Evolutionary conservation across 345 rosid species (phyloP).

Genomic region (Populus euphratica): DNA sequence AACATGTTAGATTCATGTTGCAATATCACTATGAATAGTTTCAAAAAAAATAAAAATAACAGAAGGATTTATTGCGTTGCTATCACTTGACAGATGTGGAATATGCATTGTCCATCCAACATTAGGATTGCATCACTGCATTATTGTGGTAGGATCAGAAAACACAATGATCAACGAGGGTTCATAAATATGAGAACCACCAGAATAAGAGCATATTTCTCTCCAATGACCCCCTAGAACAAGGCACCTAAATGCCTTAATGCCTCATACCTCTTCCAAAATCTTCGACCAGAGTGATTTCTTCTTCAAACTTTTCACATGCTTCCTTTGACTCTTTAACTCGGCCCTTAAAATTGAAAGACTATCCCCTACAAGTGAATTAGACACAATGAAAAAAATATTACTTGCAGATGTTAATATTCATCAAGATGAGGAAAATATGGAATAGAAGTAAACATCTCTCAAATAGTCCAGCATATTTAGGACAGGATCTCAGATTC

Average conservation of each 20-base stretch:
- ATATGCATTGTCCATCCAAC: not conserved
- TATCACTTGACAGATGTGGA: not conserved
- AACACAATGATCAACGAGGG: not conserved
- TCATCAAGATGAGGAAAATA: not conserved
- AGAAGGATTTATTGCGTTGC: not conserved
- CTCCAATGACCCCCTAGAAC: not conserved
- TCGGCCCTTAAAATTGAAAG: slow-evolving; percentile 85
- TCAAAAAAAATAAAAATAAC: not conserved
- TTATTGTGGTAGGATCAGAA: not conserved
- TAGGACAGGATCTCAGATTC: not conserved
- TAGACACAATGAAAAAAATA: slow-evolving; percentile 1
- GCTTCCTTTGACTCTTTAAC: slow-evolving; percentile 85
- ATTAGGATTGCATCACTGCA: not conserved
- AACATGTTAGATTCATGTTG: slow-evolving; percentile 2
- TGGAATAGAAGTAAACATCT: not conserved
- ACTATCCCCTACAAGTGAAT: slow-evolving; percentile 61
- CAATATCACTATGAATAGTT: not conserved
- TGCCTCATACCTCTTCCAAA: slow-evolving; percentile 76
- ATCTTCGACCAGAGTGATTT: slow-evolving; percentile 95
- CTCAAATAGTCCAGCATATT: not conserved
- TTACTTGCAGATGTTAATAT: not conserved
- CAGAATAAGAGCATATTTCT: not conserved
- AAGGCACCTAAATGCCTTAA: slow-evolving; percentile 1
- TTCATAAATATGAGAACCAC: not conserved
- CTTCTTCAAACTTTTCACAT: slow-evolving; percentile 81